Conservation (phyloP, 202 grass and related monocot genomes). For the Musa balbisiana region DNA sequence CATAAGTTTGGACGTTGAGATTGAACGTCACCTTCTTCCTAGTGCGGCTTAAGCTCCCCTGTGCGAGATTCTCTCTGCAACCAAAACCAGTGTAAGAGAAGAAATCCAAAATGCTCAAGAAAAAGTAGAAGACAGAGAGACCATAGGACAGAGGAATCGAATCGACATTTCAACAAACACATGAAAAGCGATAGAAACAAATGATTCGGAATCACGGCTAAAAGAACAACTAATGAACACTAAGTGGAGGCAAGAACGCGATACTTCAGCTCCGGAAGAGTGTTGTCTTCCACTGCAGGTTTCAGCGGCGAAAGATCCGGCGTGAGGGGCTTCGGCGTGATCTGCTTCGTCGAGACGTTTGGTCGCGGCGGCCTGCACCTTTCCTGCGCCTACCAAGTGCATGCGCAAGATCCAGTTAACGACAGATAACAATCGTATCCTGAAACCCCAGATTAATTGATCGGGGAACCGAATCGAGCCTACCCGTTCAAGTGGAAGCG, state of each 20-base stretch:
- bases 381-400: not conserved
- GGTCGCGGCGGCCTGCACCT: not conserved
- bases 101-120: not conserved
- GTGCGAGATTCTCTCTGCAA: conserved; percentile 54
- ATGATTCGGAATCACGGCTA: not conserved
- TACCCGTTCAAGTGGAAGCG: not conserved
- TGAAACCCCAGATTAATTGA: not conserved
- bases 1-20: conserved; percentile 69
- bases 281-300: not conserved
- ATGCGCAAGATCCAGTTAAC: not conserved
- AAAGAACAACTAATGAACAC: not conserved
- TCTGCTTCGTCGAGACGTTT: not conserved
- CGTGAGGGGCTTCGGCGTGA: not conserved
- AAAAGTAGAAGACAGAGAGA: not conserved
- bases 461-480: not conserved
- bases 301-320: not conserved
- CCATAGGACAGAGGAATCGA: too few relatives aligned
- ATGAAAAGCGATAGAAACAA: not conserved
- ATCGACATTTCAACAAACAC: not conserved
- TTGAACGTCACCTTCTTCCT: conserved; percentile 99
- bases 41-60: conserved; percentile 37
- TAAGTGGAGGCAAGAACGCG: not conserved
- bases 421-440: too few relatives aligned
- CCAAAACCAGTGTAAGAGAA: not conserved
- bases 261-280: conserved; percentile 3